Percentiles rank a stretch among this genome's conserved stretches.
These are phyloP conservation scores for Geotrichum bryndzae DNA, from an alignment of 1,139 yeast species.

Conservation along the genomic window DNA sequence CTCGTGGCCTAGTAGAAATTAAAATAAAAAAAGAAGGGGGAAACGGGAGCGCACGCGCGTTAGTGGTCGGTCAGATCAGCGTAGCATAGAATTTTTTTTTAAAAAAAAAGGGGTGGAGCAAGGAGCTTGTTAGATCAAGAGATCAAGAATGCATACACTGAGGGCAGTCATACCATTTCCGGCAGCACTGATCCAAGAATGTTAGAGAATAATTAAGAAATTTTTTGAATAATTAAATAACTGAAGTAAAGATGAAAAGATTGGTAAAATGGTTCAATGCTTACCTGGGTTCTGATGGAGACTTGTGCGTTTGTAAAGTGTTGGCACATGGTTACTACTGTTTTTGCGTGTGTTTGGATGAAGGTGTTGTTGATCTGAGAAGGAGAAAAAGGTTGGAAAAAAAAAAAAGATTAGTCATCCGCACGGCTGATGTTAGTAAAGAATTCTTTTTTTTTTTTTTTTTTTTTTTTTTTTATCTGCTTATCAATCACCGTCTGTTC, in stretches of 20 bases:
- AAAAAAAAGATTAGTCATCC: not conserved
- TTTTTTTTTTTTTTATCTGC: not conserved
- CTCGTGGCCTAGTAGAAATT: slow-evolving; percentile 28
- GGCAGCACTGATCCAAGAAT: slow-evolving; percentile 27
- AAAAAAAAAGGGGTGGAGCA: not conserved
- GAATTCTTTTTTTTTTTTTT: not conserved
- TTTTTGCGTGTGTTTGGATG: not conserved
- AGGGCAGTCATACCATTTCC: slow-evolving; percentile 38
- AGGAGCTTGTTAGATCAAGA: not conserved
- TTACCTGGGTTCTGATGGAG: slow-evolving; percentile 34
- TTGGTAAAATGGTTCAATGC: slow-evolving; percentile 9
- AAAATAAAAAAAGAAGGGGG: not conserved
- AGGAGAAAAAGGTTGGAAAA: not conserved
- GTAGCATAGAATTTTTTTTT: not conserved
- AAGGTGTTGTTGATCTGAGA: not conserved
- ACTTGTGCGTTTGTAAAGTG: slow-evolving; percentile 38
- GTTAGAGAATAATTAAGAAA: not conserved
- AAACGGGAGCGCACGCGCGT: not conserved
- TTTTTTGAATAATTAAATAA: too few species aligned
- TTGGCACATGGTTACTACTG: slow-evolving; percentile 31
- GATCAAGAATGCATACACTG: slow-evolving; percentile 27
- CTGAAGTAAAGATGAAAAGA: too few species aligned
- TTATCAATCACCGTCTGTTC: not conserved
- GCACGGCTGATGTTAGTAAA: not conserved
- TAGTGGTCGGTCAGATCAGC: not conserved